Evolutionary conservation across 257 asterid genomes (phyloP).

Genomic region (Apocynum venetum): DNA sequence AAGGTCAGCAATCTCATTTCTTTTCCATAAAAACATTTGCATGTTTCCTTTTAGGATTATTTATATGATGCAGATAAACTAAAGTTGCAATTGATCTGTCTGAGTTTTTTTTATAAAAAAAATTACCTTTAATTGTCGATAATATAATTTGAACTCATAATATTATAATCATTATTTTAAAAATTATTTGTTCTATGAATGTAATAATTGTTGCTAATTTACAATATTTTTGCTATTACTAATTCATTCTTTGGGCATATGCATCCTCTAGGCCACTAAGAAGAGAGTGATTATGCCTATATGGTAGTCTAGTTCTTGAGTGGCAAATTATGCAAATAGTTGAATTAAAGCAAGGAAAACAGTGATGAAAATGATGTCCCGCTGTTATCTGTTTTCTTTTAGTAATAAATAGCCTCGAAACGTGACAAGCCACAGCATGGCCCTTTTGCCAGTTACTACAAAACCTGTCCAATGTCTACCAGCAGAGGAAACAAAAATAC

Average conservation of each 20-base stretch:
- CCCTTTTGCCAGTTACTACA: constrained; percentile 2
- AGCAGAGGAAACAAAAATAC: constrained; percentile 6
- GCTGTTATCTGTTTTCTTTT: constrained; percentile 4
- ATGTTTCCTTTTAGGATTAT: too few relatives aligned
- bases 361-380: constrained; percentile 37
- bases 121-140: too few relatives aligned
- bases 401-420: constrained; percentile 9
- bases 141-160: too few relatives aligned
- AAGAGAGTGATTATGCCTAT: neutral
- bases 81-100: too few relatives aligned
- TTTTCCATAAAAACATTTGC: too few relatives aligned
- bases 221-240: too few relatives aligned
- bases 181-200: too few relatives aligned
- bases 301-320: neutral
- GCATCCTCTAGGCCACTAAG: neutral
- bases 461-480: constrained; percentile 6
- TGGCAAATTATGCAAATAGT: constrained; percentile 24
- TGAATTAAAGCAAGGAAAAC: constrained; percentile 20
- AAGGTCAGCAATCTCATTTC: too few relatives aligned
- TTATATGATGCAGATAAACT: too few relatives aligned
- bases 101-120: too few relatives aligned
- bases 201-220: too few relatives aligned
- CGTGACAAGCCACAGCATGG: constrained; percentile 31
- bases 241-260: neutral
- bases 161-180: too few relatives aligned